These are phyloP conservation scores for Colletotrichum sp. DNA, from an alignment of 2,329 filamentous ascomycete genomes.

Conservation along the genomic window DNA sequence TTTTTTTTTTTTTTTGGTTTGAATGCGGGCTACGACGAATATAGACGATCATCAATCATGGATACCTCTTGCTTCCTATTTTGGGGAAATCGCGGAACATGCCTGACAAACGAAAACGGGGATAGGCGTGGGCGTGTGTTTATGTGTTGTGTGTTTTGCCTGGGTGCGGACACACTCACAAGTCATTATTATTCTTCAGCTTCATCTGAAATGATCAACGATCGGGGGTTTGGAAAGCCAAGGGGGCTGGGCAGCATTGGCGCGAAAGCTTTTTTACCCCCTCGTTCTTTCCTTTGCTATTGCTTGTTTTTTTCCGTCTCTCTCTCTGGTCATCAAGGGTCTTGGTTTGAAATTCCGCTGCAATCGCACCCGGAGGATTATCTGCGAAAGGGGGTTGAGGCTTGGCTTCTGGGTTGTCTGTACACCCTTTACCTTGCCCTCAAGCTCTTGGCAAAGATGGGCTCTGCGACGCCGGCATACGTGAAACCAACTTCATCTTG, in stretches of 20 bases:
- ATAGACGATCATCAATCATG: slow-evolving; percentile 12
- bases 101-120: slow-evolving; percentile 12
- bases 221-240: neutral
- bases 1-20: neutral
- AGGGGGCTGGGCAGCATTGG: slow-evolving; percentile 13
- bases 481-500: neutral
- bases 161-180: neutral
- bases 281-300: neutral
- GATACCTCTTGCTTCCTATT: slow-evolving; percentile 9
- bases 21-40: slow-evolving; percentile 3
- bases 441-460: neutral
- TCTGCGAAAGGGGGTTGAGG: neutral
- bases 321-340: neutral
- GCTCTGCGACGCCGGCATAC: neutral
- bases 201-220: slow-evolving; percentile 13
- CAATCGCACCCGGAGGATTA: neutral
- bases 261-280: slow-evolving; percentile 6
- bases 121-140: neutral
- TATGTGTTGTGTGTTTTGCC: neutral
- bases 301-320: neutral
- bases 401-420: neutral
- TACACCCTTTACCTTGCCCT: neutral
- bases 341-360: neutral
- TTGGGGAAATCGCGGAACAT: slow-evolving; percentile 1
- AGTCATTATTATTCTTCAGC: neutral